Percentiles rank a stretch among this genome's conserved stretches.
These are phyloP conservation scores for Petasospora fabianii DNA, from an alignment of 1,139 yeast species.

Conservation along the genomic window DNA sequence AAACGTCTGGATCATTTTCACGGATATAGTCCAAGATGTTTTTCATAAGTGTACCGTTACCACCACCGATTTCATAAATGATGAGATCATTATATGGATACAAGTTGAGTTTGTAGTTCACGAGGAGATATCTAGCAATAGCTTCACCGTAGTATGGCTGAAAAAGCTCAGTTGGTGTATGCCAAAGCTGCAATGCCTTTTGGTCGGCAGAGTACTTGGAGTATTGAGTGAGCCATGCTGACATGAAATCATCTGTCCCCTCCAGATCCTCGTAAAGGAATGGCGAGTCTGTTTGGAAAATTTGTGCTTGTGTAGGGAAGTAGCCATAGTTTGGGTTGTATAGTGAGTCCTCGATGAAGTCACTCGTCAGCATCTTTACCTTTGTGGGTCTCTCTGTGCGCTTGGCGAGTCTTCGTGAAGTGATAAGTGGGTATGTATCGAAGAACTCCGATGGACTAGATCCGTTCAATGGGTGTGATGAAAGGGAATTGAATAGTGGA, in stretches of 20 bases:
- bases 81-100: slow-evolving; percentile 63
- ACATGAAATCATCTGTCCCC: slow-evolving; percentile 69
- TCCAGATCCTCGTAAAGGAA: slow-evolving; percentile 55
- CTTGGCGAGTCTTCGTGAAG: slow-evolving; percentile 44
- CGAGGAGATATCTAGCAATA: slow-evolving; percentile 66
- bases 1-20: slow-evolving; percentile 66
- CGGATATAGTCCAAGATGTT: slow-evolving; percentile 69
- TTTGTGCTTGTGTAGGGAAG: slow-evolving; percentile 73
- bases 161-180: slow-evolving; percentile 84
- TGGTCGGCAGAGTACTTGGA: slow-evolving; percentile 44
- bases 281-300: slow-evolving; percentile 61
- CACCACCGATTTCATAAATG: slow-evolving; percentile 88
- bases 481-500: slow-evolving; percentile 13
- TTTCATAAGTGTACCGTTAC: slow-evolving; percentile 83
- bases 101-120: slow-evolving; percentile 64
- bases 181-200: slow-evolving; percentile 66
- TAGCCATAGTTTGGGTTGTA: slow-evolving; percentile 83
- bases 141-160: slow-evolving; percentile 85
- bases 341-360: slow-evolving; percentile 80
- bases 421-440: slow-evolving; percentile 43
- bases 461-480: slow-evolving; percentile 21
- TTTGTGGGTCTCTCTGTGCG: slow-evolving; percentile 49
- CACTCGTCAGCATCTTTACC: slow-evolving; percentile 68
- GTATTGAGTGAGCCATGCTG: slow-evolving; percentile 67
- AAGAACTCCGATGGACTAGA: slow-evolving; percentile 33